Base-by-base conservation (phyloP, 2,329 filamentous ascomycete species). In the Aspergillus eucalypticola region DNA sequence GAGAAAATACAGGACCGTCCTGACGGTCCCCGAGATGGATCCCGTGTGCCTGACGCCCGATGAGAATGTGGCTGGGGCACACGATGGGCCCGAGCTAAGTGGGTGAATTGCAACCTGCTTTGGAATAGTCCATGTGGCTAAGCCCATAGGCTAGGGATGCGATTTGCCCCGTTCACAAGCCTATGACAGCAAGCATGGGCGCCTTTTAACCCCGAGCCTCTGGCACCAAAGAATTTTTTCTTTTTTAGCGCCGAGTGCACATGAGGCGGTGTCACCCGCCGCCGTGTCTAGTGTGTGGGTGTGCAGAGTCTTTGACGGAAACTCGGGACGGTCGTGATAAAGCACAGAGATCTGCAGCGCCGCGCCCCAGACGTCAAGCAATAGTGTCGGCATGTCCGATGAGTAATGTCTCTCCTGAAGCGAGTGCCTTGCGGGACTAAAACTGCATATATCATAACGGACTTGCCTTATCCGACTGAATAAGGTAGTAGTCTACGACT, bases 201-300 rank as follows among this genome's bases (percentile, higher is more conserved):
- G 8, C 15, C 29, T 27, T 25, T 27, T 10, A n/a, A 50, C 46
- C 25, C 46, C 46, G 25, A 50, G 25, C 32, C 29, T 10, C 10
- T 27, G 44, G 19, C 44, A 23, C 44, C 46, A 50, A n/a, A 32
- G n/a, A 35, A 15, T 13, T 35, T 35, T 13, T 6, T 19, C 17
- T 50, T 32, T 32, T 19, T 50, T 50, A 29, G 46, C 46, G 46
- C 17, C 8, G 46, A 3, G 25, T 56, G 19, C 42, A 38, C 25
- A 51, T 58, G 44, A 41, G 57, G 57, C 51, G 41, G 42, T 55
- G 57, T 42, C 44, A 51, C 32, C 13, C 19, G 44, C 13, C 19
- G 44, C 23, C 32, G 32, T 35, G 32, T 5, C 32, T 35, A 13
- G 32, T 15, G 44, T 17, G 27, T 29, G 27, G 27, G 10, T 29